A percentile compares a stretch with the other conserved stretches of the same genome.
These are phyloP conservation scores for Aphanomyces cochlioides DNA, from an alignment of 352 stramenopile species.

Conservation along the genomic window DNA sequence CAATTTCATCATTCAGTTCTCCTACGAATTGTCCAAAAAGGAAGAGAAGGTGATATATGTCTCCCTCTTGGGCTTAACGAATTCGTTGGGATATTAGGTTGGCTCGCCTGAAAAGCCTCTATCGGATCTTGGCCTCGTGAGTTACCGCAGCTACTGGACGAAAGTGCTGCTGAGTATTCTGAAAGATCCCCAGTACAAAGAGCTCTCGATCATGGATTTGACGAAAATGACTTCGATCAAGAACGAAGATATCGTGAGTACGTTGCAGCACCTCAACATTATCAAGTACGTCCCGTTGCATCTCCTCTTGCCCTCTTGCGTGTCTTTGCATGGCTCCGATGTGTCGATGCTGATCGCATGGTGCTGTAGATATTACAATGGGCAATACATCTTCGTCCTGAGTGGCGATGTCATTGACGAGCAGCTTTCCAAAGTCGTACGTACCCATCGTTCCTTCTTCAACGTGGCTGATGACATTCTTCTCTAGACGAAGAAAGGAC, in stretches of 20 bases:
- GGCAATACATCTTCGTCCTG: constrained; percentile 97
- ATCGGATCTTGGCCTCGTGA: constrained; percentile 98
- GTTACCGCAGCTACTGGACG: constrained; percentile 99
- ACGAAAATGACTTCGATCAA: constrained; percentile 90
- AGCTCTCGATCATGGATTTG: constrained; percentile 95
- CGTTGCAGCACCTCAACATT: constrained; percentile 97
- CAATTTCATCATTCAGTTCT: constrained; percentile 99
- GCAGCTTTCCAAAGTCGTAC: constrained; percentile 60
- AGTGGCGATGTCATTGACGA: constrained; percentile 89
- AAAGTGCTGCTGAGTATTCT: constrained; percentile 93
- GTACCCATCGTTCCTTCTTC: neutral
- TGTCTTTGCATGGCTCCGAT: too few relatives aligned
- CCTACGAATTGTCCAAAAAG: constrained; percentile 98
- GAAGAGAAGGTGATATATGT: constrained; percentile 83
- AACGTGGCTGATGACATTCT: neutral
- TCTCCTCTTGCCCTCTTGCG: too few relatives aligned
- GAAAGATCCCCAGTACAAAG: constrained; percentile 64
- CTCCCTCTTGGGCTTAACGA: neutral
- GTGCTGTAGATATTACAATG: constrained; percentile 78
- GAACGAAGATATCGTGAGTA: constrained; percentile 98
- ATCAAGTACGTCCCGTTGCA: constrained; percentile 88
- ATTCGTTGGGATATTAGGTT: constrained; percentile 36
- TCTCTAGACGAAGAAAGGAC: constrained; percentile 56
- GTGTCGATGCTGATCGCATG: neutral
- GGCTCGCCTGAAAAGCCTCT: constrained; percentile 99